Evolutionary conservation across 805 yeast species (phyloP), one percentile per base, ranked within the genome.

Genomic region (Priceomyces castillae): DNA sequence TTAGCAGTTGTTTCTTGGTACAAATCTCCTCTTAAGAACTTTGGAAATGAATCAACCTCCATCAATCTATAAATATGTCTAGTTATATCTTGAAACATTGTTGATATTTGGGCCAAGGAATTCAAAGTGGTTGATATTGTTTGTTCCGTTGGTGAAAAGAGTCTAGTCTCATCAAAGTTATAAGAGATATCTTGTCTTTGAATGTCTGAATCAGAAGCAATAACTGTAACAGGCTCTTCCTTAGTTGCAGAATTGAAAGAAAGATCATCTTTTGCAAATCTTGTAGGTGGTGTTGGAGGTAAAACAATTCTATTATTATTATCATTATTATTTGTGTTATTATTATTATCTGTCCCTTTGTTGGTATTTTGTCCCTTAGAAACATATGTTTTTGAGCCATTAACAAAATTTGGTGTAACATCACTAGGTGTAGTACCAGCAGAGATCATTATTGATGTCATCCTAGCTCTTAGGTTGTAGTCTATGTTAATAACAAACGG

Each of bases 11-110:
- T 54, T 12, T 46, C 44, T 31, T 46, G 47, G 46, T 50, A 61
- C 30, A 54, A 45, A 18, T 50, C 58, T 40, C 69, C 61, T 14
- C 46, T 51, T 30, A 82, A 46, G 51, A 87, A 86, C 57, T 86
- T 86, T 2, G 86, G 86, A 31, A 84, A 71, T 6, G 94, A 84
- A 62, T 87, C 95, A 28, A 61, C 72, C 50, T 83, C 85, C 84
- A 87, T 80, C 61, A 87, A 62, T 34, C 69, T 64, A 51, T 74
- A 75, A 40, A 84, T 72, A 36, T 75, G 76, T 9, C 51, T 40
- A n/a, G 72, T 67, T 5, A 84, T 77, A 16, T 66, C 64, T n/a
- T 71, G 72, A 40, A 78, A 76, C 12, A 77, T 61, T 1, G 74
- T 47, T 20, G 58, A 37, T 12, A 53, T 40, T 31, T 46, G 41